Base-by-base conservation (phyloP, 768 basidiomycete genomes). In the Boletus rubescentipes region DNA sequence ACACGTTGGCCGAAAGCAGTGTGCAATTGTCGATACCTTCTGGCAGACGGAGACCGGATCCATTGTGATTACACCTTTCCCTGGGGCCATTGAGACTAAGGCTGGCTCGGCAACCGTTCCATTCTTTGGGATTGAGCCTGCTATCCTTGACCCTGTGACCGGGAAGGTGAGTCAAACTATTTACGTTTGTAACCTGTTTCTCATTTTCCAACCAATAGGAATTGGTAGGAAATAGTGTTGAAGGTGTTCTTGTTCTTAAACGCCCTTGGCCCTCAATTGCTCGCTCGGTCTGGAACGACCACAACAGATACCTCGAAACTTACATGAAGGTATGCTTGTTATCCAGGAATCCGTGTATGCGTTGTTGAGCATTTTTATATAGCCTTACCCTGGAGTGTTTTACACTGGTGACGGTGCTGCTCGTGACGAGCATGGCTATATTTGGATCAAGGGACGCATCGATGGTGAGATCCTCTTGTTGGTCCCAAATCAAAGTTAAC, bases 21-120 rank as follows among this genome's bases (percentile, higher is more conserved):
- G 92, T 67, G 93, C 96, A 7, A 86, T 98, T 60, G 94, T 96
- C 38, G 94, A 97, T 73, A 96, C 92, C 4, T 94, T 85, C 74
- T 94, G 91, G 92, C 95, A 98, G 81, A 99, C 97, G 0, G 96
- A 99, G 77, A 98, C 97, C 1, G 97, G 97, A 49, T 92, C 90
- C 2, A 95, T 97, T 70, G 86, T 94, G 49, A 82, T 99, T 53
- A 93, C 95, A 0, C 96, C 96, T 2, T 86, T 98, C 78, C 96
- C 96, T 29, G 96, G 97, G 55, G 95, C 94, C 7, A 87, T 97
- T 60, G 84, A 91, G 72, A 95, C 94, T 47, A 98, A 98, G 76
- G 92, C 96, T 21, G 97, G 97, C 40, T 85, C 92, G 0, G 96
- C 97, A 8, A 98, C 96, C 6, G 92, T 98, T 46, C 97, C 97